phyloP scores from a whole-genome alignment of 2,329 filamentous ascomycete genomes.

The Polytolypa hystricis region DNA sequence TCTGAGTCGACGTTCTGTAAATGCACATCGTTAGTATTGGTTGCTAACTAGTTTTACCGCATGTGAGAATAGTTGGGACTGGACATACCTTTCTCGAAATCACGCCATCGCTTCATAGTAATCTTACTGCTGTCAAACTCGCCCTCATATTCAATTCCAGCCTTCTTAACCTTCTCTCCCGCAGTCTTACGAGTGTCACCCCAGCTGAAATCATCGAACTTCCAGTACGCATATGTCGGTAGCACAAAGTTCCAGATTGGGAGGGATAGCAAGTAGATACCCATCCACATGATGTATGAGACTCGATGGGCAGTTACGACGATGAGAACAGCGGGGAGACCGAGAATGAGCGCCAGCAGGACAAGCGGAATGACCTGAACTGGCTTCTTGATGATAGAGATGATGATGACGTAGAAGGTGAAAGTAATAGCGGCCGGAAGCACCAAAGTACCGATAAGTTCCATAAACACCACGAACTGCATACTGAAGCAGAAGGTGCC shows the following conservation, averaged over 20 bases:
- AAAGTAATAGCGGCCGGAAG: constrained; percentile 93
- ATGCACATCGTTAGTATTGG: constrained; percentile 8
- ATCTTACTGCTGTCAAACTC: constrained; percentile 99
- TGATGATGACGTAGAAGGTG: constrained; percentile 87
- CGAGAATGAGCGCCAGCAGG: constrained; percentile 78
- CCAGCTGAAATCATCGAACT: constrained; percentile 99
- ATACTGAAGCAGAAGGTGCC: constrained; percentile 99
- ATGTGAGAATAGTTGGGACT: not conserved
- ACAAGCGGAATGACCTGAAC: constrained; percentile 85
- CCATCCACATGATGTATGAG: constrained; percentile 92
- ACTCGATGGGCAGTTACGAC: constrained; percentile 85
- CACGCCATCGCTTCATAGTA: constrained; percentile 97
- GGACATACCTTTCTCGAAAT: constrained; percentile 68
- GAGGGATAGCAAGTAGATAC: constrained; percentile 85
- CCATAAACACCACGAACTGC: constrained; percentile 96
- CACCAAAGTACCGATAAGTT: constrained; percentile 87
- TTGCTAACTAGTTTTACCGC: not conserved
- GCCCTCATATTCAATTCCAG: constrained; percentile 75
- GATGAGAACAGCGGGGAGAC: constrained; percentile 84
- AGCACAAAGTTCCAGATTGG: constrained; percentile 97
- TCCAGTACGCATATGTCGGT: constrained; percentile 93
- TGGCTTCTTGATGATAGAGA: constrained; percentile 65
- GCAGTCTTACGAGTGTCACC: constrained; percentile 94
- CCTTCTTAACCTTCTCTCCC: constrained; percentile 80
- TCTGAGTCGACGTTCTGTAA: constrained; percentile 28